phyloP scores from a whole-genome alignment of 345 rosid species.

The Arabis alpina region DNA sequence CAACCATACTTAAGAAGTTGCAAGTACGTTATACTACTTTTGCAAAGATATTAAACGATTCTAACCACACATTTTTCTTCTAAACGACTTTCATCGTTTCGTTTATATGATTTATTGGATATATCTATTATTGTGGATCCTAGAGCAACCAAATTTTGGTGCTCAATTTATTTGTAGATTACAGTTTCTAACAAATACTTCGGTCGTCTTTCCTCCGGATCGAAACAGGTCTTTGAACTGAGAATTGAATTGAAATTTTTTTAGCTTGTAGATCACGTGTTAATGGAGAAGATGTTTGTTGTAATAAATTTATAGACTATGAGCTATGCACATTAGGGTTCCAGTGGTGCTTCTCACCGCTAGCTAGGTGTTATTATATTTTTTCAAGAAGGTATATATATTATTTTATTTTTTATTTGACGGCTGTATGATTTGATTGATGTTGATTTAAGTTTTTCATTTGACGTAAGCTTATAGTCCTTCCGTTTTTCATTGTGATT shows the following conservation, averaged over 20 bases:
- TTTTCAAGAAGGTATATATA: neutral
- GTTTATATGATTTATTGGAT: neutral
- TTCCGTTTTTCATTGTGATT: neutral
- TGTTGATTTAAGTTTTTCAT: neutral
- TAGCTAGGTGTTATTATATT: neutral
- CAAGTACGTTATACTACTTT: neutral
- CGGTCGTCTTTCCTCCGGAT: constrained; percentile 13
- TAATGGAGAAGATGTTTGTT: constrained; percentile 9
- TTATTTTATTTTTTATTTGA: neutral
- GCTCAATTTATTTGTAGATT: neutral
- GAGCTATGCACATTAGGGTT: constrained; percentile 35
- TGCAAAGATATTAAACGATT: neutral
- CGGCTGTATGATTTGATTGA: constrained; percentile 4
- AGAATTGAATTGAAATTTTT: neutral
- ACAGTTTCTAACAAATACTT: neutral
- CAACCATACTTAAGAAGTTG: too few relatives aligned
- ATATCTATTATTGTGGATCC: neutral
- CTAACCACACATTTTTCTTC: neutral
- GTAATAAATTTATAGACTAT: constrained; percentile 35
- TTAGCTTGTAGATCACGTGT: constrained; percentile 29
- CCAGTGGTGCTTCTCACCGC: constrained; percentile 19
- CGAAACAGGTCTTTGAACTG: constrained; percentile 22
- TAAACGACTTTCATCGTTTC: neutral
- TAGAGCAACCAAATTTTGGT: neutral
- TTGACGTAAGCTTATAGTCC: neutral